These are phyloP conservation scores for Geranium incanum DNA, from an alignment of 441 rosid species.

Conservation along the genomic window DNA sequence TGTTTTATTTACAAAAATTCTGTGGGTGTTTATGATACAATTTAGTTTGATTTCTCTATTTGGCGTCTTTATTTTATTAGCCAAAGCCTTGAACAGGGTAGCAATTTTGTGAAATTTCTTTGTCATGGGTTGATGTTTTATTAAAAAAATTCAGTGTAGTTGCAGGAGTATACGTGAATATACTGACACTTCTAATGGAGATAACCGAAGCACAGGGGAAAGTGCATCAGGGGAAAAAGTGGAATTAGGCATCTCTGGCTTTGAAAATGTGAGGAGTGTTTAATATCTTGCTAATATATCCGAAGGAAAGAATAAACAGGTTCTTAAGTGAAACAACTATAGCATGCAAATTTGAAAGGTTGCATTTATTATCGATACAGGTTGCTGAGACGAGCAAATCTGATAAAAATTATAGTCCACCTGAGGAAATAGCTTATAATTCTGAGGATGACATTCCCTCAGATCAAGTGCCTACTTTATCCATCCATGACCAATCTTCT, in stretches of 20 bases:
- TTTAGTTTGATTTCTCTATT: background rate
- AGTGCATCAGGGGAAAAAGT: slow-evolving; percentile 38
- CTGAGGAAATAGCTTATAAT: slow-evolving; percentile 43
- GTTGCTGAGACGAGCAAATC: slow-evolving; percentile 27
- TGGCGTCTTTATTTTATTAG: slow-evolving; percentile 26
- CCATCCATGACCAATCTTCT: slow-evolving; percentile 51
- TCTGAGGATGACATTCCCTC: slow-evolving; percentile 49
- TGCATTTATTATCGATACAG: slow-evolving; percentile 28
- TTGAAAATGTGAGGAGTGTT: slow-evolving; percentile 42
- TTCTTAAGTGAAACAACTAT: background rate
- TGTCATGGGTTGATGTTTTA: slow-evolving; percentile 10
- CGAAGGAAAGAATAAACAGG: background rate
- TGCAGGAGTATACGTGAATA: slow-evolving; percentile 59
- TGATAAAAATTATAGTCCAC: slow-evolving; percentile 17
- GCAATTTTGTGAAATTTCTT: background rate
- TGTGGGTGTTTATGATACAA: background rate
- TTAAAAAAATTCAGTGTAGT: slow-evolving; percentile 19
- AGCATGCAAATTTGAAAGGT: background rate
- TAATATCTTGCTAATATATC: slow-evolving; percentile 4
- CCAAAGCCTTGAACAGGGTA: slow-evolving; percentile 26
- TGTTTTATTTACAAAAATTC: background rate
- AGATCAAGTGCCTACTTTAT: slow-evolving; percentile 71
- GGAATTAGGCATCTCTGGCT: slow-evolving; percentile 26
- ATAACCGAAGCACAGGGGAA: slow-evolving; percentile 40
- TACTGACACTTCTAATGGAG: slow-evolving; percentile 49